Base-by-base conservation (phyloP, 1,284 basidiomycete genomes). In the Takashimella koratensis region DNA sequence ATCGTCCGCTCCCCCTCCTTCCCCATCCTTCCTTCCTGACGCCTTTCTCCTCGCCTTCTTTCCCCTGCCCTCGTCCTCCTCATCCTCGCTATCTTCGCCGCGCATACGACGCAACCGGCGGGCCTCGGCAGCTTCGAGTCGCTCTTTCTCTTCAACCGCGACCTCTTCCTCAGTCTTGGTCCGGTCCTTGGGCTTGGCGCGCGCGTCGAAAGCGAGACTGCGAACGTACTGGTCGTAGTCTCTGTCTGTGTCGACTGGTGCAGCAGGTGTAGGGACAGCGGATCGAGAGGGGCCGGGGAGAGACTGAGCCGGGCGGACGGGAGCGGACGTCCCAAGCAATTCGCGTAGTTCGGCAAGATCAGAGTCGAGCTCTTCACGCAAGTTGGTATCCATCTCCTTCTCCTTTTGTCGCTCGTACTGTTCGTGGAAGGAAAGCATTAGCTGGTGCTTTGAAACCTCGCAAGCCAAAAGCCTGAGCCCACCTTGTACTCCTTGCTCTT, bases 401-500 rank as follows among this genome's bases (percentile, higher is more conserved):
- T 92, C 86, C 67, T 87, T 83, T 81, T 98, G 94, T 41, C 95
- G 84, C 62, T 85, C 84, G 54, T 88, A 77, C 90, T 97, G 51
- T 40, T 21, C 49, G 30, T 36, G 30, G 49, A 45, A 2, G 60
- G 20, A 22, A 11, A 40, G 53, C 12, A 43, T 55, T 27, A 57
- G 19, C 42, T n/a, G 27, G 16, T 16, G 26, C 16, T 25, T 22
- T 12, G n/a, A 5, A 25, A 4, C 10, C 30, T 36, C 8, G 16
- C 36, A 25, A 21, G 19, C 16, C 12, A 54, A 19, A 24, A 13
- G 45, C 1, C 30, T 24, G 30, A 16, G 45, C 73, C 50, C 59
- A 90, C 91, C 79, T 94, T 97, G 77, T 96, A 84, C 51, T 86
- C 84, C 75, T 99, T 99, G 77, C 91, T 95, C 77, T 98, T 98